phyloP scores from a whole-genome alignment of 768 basidiomycete genomes.

The Tricholoma saponaceum region DNA sequence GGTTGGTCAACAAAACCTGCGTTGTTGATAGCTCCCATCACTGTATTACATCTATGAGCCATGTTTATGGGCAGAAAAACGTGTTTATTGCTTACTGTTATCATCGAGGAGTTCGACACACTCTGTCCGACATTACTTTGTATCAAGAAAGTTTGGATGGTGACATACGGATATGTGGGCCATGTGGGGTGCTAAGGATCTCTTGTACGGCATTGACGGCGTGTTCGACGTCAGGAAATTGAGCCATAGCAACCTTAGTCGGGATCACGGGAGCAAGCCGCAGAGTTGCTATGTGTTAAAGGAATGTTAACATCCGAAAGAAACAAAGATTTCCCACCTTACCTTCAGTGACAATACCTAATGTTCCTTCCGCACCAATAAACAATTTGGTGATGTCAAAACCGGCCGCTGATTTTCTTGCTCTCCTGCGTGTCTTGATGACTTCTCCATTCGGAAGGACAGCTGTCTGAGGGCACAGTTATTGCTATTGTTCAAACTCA shows the following conservation, averaged over 20 bases:
- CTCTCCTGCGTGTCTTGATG: conserved; percentile 77
- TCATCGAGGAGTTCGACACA: conserved; percentile 88
- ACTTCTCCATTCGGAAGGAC: conserved; percentile 84
- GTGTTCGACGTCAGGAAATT: conserved; percentile 73
- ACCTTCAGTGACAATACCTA: conserved; percentile 90
- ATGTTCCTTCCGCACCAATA: conserved; percentile 86
- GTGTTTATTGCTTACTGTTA: conserved; percentile 38
- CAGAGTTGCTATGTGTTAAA: conserved; percentile 56
- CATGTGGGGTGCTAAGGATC: conserved; percentile 64
- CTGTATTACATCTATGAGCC: conserved; percentile 25
- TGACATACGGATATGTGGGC: conserved; percentile 68
- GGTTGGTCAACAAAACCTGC: conserved; percentile 56
- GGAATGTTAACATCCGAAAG: neutral
- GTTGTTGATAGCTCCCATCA: conserved; percentile 75
- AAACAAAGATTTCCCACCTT: neutral
- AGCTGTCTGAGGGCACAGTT: conserved; percentile 51
- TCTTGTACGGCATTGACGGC: conserved; percentile 83
- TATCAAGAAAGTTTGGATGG: neutral
- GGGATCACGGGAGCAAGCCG: conserved; percentile 78
- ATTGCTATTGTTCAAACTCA: conserved; percentile 15
- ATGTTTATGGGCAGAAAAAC: neutral
- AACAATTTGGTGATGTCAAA: conserved; percentile 87
- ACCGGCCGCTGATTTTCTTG: conserved; percentile 83
- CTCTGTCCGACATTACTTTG: conserved; percentile 39
- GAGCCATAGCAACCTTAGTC: conserved; percentile 83